A percentile compares a stretch with the other conserved stretches of the same genome.
phyloP scores from a whole-genome alignment of 148 eudicot genomes.

The Simmondsia chinensis region DNA sequence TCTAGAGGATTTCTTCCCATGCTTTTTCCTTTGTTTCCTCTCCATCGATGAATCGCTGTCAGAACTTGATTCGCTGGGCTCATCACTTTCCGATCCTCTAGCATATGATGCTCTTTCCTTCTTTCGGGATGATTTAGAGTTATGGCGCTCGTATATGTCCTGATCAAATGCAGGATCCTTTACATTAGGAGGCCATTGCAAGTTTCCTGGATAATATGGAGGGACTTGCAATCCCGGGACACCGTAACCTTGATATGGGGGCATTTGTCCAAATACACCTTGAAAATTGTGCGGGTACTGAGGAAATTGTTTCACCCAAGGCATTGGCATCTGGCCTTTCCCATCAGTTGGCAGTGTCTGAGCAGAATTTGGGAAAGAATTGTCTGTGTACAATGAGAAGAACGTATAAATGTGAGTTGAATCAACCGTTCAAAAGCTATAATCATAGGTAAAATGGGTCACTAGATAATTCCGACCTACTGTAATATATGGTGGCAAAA shows the following conservation, averaged over 20 bases:
- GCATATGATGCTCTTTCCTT: slow-evolving; percentile 28
- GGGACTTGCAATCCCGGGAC: slow-evolving; percentile 54
- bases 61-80: slow-evolving; percentile 37
- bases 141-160: slow-evolving; percentile 26
- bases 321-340: slow-evolving; percentile 38
- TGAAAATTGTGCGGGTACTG: slow-evolving; percentile 51
- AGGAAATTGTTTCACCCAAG: slow-evolving; percentile 48
- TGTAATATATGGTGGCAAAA: too few species aligned
- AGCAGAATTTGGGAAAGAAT: slow-evolving; percentile 17
- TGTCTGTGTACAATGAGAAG: slow-evolving; percentile 20
- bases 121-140: slow-evolving; percentile 35
- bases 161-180: slow-evolving; percentile 29
- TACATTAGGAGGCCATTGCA: slow-evolving; percentile 54
- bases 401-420: background rate
- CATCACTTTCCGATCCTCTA: slow-evolving; percentile 26
- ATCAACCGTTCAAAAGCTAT: too few species aligned
- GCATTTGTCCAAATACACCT: slow-evolving; percentile 49
- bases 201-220: slow-evolving; percentile 46
- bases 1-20: slow-evolving; percentile 47
- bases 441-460: too few species aligned
- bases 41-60: slow-evolving; percentile 34
- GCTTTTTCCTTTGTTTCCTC: slow-evolving; percentile 27
- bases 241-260: slow-evolving; percentile 57
- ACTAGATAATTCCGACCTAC: too few species aligned
- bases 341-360: slow-evolving; percentile 30